phyloP scores from a whole-genome alignment of 257 asterid genomes.

The Solanum tacnaense region DNA sequence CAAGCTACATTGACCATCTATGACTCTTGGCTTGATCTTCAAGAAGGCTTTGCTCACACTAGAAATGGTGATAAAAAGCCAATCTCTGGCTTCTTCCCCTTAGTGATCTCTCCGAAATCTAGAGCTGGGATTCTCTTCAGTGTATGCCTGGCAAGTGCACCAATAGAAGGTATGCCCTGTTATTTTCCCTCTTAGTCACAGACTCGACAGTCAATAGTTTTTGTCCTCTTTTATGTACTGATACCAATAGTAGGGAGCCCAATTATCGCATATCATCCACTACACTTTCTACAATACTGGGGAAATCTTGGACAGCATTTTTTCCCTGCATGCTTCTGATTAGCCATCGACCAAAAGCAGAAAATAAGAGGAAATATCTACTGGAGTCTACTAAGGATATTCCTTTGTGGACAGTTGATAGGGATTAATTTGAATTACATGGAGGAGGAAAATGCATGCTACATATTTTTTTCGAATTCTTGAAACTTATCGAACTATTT shows the following conservation, averaged over 20 bases:
- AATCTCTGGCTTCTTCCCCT: conserved; percentile 64
- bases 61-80: conserved; percentile 69
- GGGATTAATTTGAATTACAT: not conserved
- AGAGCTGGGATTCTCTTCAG: conserved; percentile 79
- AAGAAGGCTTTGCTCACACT: conserved; percentile 77
- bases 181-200: not conserved
- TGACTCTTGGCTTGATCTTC: conserved; percentile 94
- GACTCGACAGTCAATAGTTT: not conserved
- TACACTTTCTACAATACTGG: not conserved
- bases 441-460: not conserved
- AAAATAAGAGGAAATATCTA: not conserved
- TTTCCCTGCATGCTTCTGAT: not conserved
- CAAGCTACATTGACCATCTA: conserved; percentile 69
- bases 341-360: not conserved
- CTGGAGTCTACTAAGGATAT: not conserved
- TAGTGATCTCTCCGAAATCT: conserved; percentile 66
- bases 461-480: not conserved
- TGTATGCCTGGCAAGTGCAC: conserved; percentile 41
- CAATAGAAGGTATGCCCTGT: conserved; percentile 30
- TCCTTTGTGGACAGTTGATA: not conserved
- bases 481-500: not conserved
- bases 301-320: not conserved
- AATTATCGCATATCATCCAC: not conserved
- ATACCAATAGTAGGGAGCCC: not conserved
- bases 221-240: not conserved